These are phyloP conservation scores for Articulospora tetracladia DNA, from an alignment of 495 filamentous ascomycete species.

Conservation along the genomic window DNA sequence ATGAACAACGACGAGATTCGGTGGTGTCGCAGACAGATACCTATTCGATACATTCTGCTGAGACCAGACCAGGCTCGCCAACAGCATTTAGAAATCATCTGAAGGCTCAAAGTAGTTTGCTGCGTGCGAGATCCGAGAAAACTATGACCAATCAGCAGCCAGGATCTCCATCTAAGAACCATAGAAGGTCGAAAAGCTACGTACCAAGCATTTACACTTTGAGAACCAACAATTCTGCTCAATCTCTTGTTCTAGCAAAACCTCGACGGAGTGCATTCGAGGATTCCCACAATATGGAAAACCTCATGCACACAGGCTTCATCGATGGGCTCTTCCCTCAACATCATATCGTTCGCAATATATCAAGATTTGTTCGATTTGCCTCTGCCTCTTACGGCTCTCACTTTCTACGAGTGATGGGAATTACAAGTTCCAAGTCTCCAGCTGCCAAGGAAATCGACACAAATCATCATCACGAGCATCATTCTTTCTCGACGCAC, in stretches of 20 bases:
- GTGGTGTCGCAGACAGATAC: slow-evolving; percentile 57
- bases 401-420: slow-evolving; percentile 66
- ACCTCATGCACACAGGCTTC: slow-evolving; percentile 50
- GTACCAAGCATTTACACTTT: slow-evolving; percentile 69
- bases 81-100: slow-evolving; percentile 40
- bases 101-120: slow-evolving; percentile 43
- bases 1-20: slow-evolving; percentile 52
- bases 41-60: slow-evolving; percentile 46
- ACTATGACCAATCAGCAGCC: slow-evolving; percentile 29
- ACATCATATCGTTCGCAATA: slow-evolving; percentile 64
- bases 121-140: slow-evolving; percentile 44
- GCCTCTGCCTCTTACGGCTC: slow-evolving; percentile 74
- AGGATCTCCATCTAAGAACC: slow-evolving; percentile 27
- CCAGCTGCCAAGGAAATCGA: slow-evolving; percentile 21
- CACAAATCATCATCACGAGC: slow-evolving; percentile 56
- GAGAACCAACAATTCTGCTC: slow-evolving; percentile 58
- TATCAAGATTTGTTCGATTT: slow-evolving; percentile 72
- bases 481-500: slow-evolving; percentile 69
- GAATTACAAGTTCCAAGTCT: slow-evolving; percentile 38
- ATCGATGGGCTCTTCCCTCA: slow-evolving; percentile 64
- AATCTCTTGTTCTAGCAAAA: slow-evolving; percentile 57
- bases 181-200: slow-evolving; percentile 35
- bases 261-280: slow-evolving; percentile 47
- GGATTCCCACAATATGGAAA: slow-evolving; percentile 49
- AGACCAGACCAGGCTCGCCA: slow-evolving; percentile 46